Evolutionary conservation across 108 stramenopile genomes (phyloP), one percentile per base, ranked within the genome.

Genomic region (Fragilariopsis cylindrus): DNA sequence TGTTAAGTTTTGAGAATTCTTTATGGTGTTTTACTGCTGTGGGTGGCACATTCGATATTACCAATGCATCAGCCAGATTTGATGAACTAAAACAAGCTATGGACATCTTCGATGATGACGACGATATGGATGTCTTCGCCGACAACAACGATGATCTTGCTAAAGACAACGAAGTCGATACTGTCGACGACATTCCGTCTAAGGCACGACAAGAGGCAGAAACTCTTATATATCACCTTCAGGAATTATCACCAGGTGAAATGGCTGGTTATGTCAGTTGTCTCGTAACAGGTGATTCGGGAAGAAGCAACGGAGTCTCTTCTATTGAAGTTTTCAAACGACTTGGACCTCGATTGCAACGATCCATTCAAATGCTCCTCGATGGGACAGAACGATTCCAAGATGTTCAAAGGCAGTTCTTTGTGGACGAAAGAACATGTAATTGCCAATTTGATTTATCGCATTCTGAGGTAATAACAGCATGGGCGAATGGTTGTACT

Each of bases 231-330:
- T 53, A 48, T 21, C 72, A 82, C 2, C 83, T 94, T 47, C 76
- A 80, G 30, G 56, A 76, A 3, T 66, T 94, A 39, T 71, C 67
- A 13, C 68, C 89, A 3, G 68, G 70, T 53, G 90, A 94, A 73
- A 72, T 94, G 73, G 92, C 92, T 9, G 92, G 92, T 0, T 94
- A 91, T 50, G 86, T 91, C 18, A 86, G 88, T 8, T 85, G 88
- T 21, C 73, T 94, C 44, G 86, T 94, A 19, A 75, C 88, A 6
- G 90, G 90, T 15, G 81, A 86, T 13, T 73, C 81, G 49, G 81
- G 82, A 58, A 53, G 82, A 47, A 68, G 49, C 7, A 69, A 74
- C 15, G 43, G 62, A 7, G 16, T 70, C 7, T 74, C 78, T 72
- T 81, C 87, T 15, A 63, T 91, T 8, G 84, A 79, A 18, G 65